Base-by-base conservation (phyloP, 352 stramenopile species). In the Globisporangium viniferum region DNA sequence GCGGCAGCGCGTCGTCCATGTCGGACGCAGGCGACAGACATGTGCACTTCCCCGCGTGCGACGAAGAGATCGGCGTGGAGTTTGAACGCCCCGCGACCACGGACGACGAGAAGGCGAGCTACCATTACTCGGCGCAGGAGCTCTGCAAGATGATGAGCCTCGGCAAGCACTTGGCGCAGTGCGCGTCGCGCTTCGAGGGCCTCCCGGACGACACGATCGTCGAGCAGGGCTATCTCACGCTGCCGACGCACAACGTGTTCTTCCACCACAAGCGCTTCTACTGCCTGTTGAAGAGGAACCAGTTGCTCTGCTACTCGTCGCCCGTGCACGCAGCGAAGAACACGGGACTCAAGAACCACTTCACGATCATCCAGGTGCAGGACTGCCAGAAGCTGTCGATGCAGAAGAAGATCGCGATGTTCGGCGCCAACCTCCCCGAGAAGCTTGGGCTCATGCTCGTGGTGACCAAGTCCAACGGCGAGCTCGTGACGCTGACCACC, bases 191-290 rank as follows among this genome's bases (percentile, higher is more conserved):
- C 44, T 88, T 88, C 41, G 78, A 68, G 0, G 75, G 67, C 2
- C 78, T 88, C 46, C 68, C 84, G 0, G 73, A 84, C n/a, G 57
- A 86, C 72, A 93, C 84, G 20, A 84, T 93, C 49, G 69, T 88
- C 55, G 79, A 91, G 59, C 84, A 93, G 56, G 84, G 84, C 7
- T 91, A 78, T 62, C 72, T 93, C 29, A 84, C 72, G 31, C 60
- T 90, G 31, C 81, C 79, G 1, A 73, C 76, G 46, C 74, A 80
- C 60, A 65, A 73, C 31, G 79, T 83, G 7, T 87, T 91, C 69
- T 82, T 90, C 60, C 84, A 91, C 67, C 75, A 70, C 65, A 78
- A 77, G 71, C 76, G 79, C 20, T 88, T 82, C 71, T 93, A 93
- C 69, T 93, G 82, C 51, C 71, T 93, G 15, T 71, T 93, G 27